Evolutionary conservation across 345 rosid species (phyloP).

Genomic region (Triadica sebifera): DNA sequence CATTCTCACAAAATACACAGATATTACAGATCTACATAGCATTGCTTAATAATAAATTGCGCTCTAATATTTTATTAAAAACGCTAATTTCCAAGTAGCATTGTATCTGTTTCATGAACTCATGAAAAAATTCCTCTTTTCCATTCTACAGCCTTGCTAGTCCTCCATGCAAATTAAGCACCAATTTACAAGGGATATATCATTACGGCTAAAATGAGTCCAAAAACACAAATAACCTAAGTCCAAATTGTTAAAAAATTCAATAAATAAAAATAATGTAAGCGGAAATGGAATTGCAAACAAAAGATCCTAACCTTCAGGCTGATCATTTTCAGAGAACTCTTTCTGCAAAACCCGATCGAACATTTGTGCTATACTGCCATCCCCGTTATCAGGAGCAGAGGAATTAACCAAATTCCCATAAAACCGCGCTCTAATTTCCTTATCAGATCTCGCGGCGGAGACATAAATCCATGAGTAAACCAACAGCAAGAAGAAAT

Average conservation of each 20-base stretch:
- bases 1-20: background rate
- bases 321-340: conserved; percentile 84
- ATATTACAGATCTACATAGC: background rate
- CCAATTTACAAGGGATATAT: background rate
- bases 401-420: conserved; percentile 77
- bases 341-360: conserved; percentile 93
- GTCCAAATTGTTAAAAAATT: background rate
- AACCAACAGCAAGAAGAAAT: conserved; percentile 35
- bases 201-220: background rate
- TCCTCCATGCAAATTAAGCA: background rate
- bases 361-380: conserved; percentile 90
- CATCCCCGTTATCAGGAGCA: conserved; percentile 57
- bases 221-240: background rate
- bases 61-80: background rate
- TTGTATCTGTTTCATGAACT: background rate
- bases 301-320: conserved; percentile 57
- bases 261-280: background rate
- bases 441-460: conserved; percentile 81
- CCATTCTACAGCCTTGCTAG: background rate
- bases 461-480: conserved; percentile 23
- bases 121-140: background rate
- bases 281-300: background rate
- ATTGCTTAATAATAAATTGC: background rate
- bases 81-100: background rate
- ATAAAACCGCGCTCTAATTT: conserved; percentile 82